These are phyloP conservation scores for Candida alai DNA, from an alignment of 805 yeast genomes.

Conservation along the genomic window DNA sequence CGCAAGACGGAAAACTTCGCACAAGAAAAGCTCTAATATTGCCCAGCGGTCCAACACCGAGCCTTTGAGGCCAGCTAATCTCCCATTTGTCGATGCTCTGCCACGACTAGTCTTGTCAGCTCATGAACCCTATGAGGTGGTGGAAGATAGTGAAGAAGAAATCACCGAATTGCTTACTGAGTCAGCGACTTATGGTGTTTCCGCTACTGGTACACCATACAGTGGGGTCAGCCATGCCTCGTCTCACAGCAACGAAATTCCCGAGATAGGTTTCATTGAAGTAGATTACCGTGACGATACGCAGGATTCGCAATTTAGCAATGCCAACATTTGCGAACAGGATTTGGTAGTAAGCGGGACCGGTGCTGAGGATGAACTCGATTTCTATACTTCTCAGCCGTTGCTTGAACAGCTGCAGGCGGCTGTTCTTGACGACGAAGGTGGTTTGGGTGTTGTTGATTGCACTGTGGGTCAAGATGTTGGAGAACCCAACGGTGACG, in stretches of 20 bases:
- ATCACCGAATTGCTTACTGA: constrained; percentile 9
- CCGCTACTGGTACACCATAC: constrained; percentile 2
- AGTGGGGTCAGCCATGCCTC: not conserved
- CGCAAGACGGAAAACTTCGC: not conserved
- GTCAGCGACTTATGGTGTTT: too few relatives aligned
- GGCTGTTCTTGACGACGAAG: constrained; percentile 3
- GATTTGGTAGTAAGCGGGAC: constrained; percentile 5
- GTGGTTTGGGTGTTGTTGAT: not conserved
- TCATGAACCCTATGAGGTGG: constrained; percentile 5
- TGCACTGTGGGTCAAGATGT: not conserved
- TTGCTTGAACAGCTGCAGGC: constrained; percentile 3
- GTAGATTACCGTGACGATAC: not conserved
- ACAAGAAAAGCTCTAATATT: not conserved
- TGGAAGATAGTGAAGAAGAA: constrained; percentile 19
- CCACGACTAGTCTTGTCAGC: constrained; percentile 2
- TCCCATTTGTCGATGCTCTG: not conserved
- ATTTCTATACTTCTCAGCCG: constrained; percentile 8
- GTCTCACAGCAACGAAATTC: not conserved
- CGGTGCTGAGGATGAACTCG: constrained; percentile 1
- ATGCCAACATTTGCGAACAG: constrained; percentile 10
- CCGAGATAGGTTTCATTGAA: not conserved
- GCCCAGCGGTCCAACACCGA: constrained; percentile 3
- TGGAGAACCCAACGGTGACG: not conserved
- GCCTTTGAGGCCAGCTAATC: too few relatives aligned
- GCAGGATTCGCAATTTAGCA: constrained; percentile 5